Conservation (phyloP, 768 basidiomycete species). For the Phanerochaete carnosa region DNA sequence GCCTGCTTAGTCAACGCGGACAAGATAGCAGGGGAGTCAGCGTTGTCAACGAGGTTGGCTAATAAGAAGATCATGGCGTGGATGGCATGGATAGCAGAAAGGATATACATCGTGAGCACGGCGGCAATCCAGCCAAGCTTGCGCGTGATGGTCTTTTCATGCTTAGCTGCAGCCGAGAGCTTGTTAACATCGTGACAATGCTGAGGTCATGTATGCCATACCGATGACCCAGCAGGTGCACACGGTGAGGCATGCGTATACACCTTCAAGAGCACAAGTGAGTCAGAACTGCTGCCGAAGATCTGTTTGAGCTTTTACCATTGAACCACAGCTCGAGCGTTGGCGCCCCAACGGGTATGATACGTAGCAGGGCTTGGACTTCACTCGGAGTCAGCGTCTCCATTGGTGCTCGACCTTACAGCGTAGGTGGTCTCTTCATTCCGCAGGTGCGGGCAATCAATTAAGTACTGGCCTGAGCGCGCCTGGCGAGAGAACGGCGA, state of each 20-base stretch:
- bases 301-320: not conserved
- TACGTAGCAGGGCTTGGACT: not conserved
- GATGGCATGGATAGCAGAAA: not conserved
- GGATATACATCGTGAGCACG: not conserved
- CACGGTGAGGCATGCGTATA: not conserved
- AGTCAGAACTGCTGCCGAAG: not conserved
- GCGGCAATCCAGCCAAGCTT: not conserved
- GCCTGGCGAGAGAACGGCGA: not conserved
- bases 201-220: not conserved
- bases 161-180: not conserved
- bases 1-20: not conserved
- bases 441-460: not conserved
- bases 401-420: not conserved
- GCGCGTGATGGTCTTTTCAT: not conserved
- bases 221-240: not conserved
- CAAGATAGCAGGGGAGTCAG: not conserved
- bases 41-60: not conserved
- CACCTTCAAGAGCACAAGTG: not conserved
- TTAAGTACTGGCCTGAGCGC: not conserved
- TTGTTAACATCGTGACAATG: not conserved
- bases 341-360: not conserved
- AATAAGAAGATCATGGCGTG: not conserved
- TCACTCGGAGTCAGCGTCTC: not conserved
- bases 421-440: not conserved
- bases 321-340: not conserved